phyloP scores from a whole-genome alignment of 2,329 filamentous ascomycete species.

The Niveomyces coronatus region DNA sequence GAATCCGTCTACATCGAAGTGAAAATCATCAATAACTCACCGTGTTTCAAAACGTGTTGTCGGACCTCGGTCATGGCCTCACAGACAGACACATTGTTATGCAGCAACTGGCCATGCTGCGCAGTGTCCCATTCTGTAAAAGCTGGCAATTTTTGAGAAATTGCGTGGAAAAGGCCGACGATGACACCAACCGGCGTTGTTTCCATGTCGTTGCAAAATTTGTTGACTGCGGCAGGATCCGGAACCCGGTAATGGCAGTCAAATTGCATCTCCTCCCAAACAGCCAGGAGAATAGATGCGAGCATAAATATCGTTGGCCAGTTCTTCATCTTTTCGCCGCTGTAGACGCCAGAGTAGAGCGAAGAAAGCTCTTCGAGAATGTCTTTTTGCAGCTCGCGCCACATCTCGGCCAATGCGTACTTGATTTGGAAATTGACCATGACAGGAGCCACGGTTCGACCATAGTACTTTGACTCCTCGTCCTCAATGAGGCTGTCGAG shows the following conservation, averaged over 20 bases:
- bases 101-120: constrained; percentile 82
- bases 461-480: constrained; percentile 75
- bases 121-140: constrained; percentile 91
- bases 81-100: constrained; percentile 86
- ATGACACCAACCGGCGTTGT: constrained; percentile 91
- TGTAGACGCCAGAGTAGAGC: constrained; percentile 96
- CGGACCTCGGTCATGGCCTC: constrained; percentile 94
- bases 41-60: constrained; percentile 85
- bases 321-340: constrained; percentile 93
- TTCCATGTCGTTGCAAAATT: constrained; percentile 97
- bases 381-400: constrained; percentile 94
- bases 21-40: constrained; percentile 42
- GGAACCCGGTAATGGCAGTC: constrained; percentile 93
- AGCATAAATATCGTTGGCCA: constrained; percentile 99
- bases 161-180: constrained; percentile 92
- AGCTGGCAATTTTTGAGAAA: constrained; percentile 88
- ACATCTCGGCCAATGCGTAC: constrained; percentile 93
- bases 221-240: constrained; percentile 73
- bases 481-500: constrained; percentile 79
- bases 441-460: constrained; percentile 85
- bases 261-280: constrained; percentile 99
- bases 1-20: neutral
- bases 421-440: constrained; percentile 99
- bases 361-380: constrained; percentile 86
- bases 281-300: constrained; percentile 80